Percentiles rank a stretch among this genome's conserved stretches.
These are phyloP conservation scores for Acanthamoeba royreba DNA, from an alignment of 208 protist genomes.

Conservation along the genomic window DNA sequence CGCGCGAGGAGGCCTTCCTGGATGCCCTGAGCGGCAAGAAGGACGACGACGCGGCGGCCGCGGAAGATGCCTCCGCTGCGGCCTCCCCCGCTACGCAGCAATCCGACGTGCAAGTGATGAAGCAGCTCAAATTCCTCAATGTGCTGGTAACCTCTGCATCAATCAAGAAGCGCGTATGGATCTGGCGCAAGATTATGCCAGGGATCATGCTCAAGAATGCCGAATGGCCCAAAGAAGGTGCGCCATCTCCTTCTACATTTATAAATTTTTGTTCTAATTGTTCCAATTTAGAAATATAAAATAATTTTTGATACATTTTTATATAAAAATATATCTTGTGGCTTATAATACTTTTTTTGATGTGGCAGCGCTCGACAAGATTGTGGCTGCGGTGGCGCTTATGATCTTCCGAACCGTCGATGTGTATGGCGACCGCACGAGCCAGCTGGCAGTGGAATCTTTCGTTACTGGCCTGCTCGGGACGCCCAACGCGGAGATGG, in stretches of 20 bases:
- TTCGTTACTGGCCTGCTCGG: not conserved
- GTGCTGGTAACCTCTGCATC: not conserved
- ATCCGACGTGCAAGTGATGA: not conserved
- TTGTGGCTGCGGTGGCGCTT: not conserved
- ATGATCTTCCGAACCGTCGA: constrained; percentile 26
- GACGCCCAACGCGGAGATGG: not conserved
- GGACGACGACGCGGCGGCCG: not conserved
- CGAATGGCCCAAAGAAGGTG: constrained; percentile 43
- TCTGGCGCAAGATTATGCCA: constrained; percentile 42
- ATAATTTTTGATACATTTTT: not conserved
- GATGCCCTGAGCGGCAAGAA: not conserved
- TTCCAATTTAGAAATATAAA: not conserved
- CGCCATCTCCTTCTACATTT: not conserved
- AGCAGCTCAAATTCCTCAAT: constrained; percentile 16
- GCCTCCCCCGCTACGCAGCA: too few relatives aligned
- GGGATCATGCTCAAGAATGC: not conserved
- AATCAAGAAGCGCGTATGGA: constrained; percentile 35
- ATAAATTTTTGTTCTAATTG: not conserved
- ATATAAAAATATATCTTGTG: not conserved
- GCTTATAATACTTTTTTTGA: not conserved
- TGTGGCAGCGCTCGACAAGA: not conserved
- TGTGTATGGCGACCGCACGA: constrained; percentile 3
- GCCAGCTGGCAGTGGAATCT: constrained; percentile 26
- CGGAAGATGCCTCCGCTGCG: not conserved
- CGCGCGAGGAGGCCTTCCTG: not conserved